Conservation (phyloP, 139 green algal species). For the Chlamydomonas schloesseri region DNA sequence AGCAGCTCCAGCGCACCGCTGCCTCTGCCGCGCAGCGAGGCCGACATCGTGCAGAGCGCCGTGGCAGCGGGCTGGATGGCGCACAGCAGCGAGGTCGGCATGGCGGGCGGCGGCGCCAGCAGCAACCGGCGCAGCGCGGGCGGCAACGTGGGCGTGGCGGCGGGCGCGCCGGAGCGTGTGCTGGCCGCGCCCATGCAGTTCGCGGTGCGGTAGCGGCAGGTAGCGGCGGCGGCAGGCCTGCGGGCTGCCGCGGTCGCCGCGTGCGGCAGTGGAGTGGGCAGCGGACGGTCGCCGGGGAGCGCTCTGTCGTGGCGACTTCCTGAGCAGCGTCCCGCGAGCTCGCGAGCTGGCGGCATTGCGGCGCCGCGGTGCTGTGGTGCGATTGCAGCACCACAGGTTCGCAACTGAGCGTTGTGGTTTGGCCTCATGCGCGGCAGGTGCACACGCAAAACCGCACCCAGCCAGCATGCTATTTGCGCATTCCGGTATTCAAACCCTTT, state of each 20-base stretch:
- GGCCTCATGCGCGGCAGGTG: no score
- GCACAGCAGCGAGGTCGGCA: background rate
- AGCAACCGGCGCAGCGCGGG: no score
- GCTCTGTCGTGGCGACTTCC: background rate
- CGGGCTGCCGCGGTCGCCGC: no score
- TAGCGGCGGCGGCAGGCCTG: background rate
- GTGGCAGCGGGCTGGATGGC: background rate
- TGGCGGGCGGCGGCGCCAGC: background rate
- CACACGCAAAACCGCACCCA: no score
- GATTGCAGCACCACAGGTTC: no score
- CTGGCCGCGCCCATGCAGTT: conserved; percentile 28
- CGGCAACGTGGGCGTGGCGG: background rate
- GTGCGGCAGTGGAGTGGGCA: background rate
- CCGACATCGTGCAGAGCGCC: background rate
- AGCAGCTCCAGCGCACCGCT: no score
- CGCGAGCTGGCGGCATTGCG: no score
- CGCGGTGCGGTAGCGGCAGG: background rate
- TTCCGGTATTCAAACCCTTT: no score
- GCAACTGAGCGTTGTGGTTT: no score
- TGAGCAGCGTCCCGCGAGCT: no score
- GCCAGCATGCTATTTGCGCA: no score
- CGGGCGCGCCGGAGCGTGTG: background rate
- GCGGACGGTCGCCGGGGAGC: background rate
- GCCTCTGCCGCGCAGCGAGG: background rate
- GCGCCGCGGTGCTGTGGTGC: no score